Conservation (phyloP, 1,139 yeast genomes). For the Lodderomyces beijingensis region DNA sequence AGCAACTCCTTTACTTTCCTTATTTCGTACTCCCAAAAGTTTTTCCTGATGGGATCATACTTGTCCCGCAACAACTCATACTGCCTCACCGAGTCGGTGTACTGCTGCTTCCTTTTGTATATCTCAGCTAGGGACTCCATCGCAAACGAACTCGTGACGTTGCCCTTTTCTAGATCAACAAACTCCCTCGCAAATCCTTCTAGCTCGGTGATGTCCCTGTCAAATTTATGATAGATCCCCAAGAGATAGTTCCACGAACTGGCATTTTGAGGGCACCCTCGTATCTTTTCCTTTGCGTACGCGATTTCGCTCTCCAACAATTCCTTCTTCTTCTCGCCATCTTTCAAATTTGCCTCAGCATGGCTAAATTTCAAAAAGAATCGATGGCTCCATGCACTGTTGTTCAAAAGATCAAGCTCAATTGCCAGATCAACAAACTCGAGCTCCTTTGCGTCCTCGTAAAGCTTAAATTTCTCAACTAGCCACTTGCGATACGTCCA, state of each 20-base stretch:
- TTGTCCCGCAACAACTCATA: slow-evolving; percentile 46
- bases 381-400: slow-evolving; percentile 92
- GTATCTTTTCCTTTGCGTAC: slow-evolving; percentile 46
- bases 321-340: slow-evolving; percentile 12
- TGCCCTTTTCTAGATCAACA: slow-evolving; percentile 25
- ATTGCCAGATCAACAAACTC: slow-evolving; percentile 49
- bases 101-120: slow-evolving; percentile 25
- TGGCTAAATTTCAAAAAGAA: slow-evolving; percentile 49
- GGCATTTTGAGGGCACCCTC: slow-evolving; percentile 70
- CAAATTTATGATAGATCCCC: slow-evolving; percentile 49
- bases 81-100: slow-evolving; percentile 33
- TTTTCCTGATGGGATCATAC: slow-evolving; percentile 64
- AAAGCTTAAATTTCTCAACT: slow-evolving; percentile 50
- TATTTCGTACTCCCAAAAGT: slow-evolving; percentile 54
- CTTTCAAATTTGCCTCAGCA: slow-evolving; percentile 2
- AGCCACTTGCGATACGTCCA: slow-evolving; percentile 93
- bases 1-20: slow-evolving; percentile 5
- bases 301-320: slow-evolving; percentile 26
- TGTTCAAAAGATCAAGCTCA: slow-evolving; percentile 69
- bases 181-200: slow-evolving; percentile 42
- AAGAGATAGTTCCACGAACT: slow-evolving; percentile 83
- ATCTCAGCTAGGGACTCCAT: slow-evolving; percentile 60
- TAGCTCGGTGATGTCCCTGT: slow-evolving; percentile 28
- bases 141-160: slow-evolving; percentile 56
- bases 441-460: slow-evolving; percentile 45